Base-by-base conservation (phyloP, 805 yeast genomes). In the Candida incommunis region DNA sequence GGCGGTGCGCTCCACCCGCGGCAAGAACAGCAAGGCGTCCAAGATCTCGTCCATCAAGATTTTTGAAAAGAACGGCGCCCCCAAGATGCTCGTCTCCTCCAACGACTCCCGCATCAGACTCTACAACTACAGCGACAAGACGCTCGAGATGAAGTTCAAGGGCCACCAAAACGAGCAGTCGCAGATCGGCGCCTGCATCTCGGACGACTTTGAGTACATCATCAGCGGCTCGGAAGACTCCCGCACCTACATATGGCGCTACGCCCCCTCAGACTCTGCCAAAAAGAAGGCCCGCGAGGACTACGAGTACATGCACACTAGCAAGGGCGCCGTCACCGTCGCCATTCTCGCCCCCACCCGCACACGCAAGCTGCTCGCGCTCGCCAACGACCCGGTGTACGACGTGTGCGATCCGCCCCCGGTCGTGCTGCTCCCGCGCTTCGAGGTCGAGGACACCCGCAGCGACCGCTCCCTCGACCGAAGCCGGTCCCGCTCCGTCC, bases 141-240 rank as follows among this genome's bases (percentile, higher is more conserved):
- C 70, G 29, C 58, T 87, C 48, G 77, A 81, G 35, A 76, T 78
- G 40, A 72, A 81, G 42, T 78, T 80, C 59, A 81, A 77, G 51
- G 97, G 96, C 0, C 70, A 75, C 45, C 71, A 75, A 26, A 86
- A 85, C 59, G 72, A 71, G 45, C 74, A 78, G 41, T 75, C 90
- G 3, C 86, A 84, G 37, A 81, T 83, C 43, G 68, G 69, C 11
- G 95, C 95, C 0, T 62, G 74, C 0, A 56, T 74, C 2, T 74
- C 79, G 22, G 84, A 76, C 43, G 78, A 78, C 52, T 63, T 68
- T 44, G 55, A 63, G 11, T 75, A 74, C 54, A 71, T 87, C 3
- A 70, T 87, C 5, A 70, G 82, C 4, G 95, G 95, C 0, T 82
- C 94, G 11, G 96, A 88, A 58, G 92, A 88, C 62, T 85, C 83